Evolutionary conservation across 306 rosid genomes (phyloP), one percentile per base, ranked within the genome.

Genomic region (Geum urbanum): DNA sequence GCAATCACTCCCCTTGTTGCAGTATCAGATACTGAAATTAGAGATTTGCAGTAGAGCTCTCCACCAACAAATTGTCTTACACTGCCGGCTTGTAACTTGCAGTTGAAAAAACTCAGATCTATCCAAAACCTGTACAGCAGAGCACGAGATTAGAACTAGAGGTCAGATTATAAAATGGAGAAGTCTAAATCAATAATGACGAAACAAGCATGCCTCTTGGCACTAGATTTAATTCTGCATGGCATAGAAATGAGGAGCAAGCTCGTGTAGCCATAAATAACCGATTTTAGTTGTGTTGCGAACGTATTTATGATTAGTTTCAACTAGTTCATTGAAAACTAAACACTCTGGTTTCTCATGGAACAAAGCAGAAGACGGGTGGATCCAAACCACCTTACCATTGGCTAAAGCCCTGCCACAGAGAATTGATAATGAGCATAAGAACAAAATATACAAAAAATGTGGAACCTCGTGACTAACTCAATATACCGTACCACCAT

Each of bases 211-310:
- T 54, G 41, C 73, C 73, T 54, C 43, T 54, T 20, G 20, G 7
- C 41, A 14, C 49, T 22, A 41, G 22, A 8, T 69, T 85, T 79
- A 92, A 70, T 80, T 83, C 66, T 81, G 81, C 76, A 70, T 22
- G n/a, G 94, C 81, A 70, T 88, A 86, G 81, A 78, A 88, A 53
- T 92, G 94, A 69, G 97, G 96, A 83, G 97, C 98, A 76, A 92
- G 85, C 84, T 92, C 98, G 0, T 88, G 77, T 69, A 92, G 72
- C 98, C 98, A 92, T 62, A 86, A 78, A 75, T 85, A 71, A 75
- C 88, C 97, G 35, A 92, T 83, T 78, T 83, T 82, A 6, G 94
- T 85, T 56, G 86, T 47, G 83, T 90, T 84, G 59, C 91, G 90
- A 70, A 90, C 70, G 69, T 85, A 92, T 78, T 90, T 92, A 20